phyloP scores from a whole-genome alignment of 345 rosid species.

The Firmiana major region DNA sequence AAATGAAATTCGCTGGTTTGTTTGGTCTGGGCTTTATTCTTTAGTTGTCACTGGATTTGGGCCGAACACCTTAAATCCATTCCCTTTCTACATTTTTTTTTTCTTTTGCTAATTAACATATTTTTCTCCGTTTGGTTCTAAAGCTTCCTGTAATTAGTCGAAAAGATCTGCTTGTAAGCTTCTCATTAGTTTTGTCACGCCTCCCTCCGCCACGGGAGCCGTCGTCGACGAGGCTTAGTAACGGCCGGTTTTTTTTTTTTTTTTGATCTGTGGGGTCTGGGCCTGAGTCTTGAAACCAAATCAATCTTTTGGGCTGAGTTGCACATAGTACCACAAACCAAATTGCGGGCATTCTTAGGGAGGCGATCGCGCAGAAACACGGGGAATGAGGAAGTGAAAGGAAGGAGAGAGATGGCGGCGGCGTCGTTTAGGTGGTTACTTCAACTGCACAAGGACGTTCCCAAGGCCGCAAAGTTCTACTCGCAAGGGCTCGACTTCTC shows the following conservation, averaged over 20 bases:
- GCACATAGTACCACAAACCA: not conserved
- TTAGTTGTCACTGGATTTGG: not conserved
- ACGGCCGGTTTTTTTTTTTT: no score
- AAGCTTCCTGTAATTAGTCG: no score
- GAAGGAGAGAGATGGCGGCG: constrained; percentile 48
- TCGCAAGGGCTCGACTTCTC: constrained; percentile 78
- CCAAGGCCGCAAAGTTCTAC: constrained; percentile 81
- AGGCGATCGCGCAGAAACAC: not conserved
- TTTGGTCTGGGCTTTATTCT: not conserved
- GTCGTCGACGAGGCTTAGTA: no score
- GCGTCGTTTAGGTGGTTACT: constrained; percentile 83
- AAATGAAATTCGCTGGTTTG: no score
- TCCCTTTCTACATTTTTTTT: no score
- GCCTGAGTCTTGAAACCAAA: not conserved
- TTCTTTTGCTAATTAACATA: no score
- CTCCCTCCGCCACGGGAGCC: no score
- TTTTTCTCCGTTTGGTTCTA: no score
- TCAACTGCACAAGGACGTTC: constrained; percentile 93
- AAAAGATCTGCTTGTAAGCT: no score
- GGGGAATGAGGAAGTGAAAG: not conserved
- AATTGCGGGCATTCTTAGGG: not conserved
- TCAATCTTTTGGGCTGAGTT: not conserved
- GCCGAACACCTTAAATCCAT: no score
- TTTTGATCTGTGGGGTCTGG: not conserved
- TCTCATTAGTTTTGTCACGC: no score